phyloP scores from a whole-genome alignment of 2,329 filamentous ascomycete species.

The Sarocladiaceae sp. region DNA sequence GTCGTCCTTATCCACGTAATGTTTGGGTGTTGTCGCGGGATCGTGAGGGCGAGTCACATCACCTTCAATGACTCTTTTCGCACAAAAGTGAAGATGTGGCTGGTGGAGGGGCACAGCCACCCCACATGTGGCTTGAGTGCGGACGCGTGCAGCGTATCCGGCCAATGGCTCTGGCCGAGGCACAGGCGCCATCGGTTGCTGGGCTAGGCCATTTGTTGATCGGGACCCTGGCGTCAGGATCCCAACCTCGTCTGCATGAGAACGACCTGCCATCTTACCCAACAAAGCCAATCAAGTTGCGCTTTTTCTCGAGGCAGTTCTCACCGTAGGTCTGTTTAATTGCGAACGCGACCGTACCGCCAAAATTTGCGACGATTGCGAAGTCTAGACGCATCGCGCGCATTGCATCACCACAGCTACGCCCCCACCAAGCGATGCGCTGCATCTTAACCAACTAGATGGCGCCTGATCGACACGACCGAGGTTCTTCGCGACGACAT shows the following conservation, averaged over 20 bases:
- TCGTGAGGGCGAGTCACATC: not conserved
- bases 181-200: not conserved
- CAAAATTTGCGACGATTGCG: not conserved
- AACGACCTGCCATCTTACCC: not conserved
- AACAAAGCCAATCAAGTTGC: not conserved
- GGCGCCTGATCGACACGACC: slow-evolving; percentile 55
- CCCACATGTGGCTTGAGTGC: not conserved
- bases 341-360: no score
- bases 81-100: slow-evolving; percentile 7
- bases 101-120: slow-evolving; percentile 3
- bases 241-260: not conserved
- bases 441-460: slow-evolving; percentile 37
- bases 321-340: no score
- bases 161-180: not conserved
- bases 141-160: not conserved
- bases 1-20: not conserved
- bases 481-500: slow-evolving; percentile 55
- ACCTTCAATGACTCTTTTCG: slow-evolving; percentile 1
- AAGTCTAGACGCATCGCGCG: not conserved
- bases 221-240: not conserved
- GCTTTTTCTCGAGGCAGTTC: not conserved
- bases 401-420: not conserved
- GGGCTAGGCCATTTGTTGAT: slow-evolving; percentile 7
- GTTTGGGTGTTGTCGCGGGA: not conserved
- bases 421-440: slow-evolving; percentile 27